Conservation (phyloP, 768 basidiomycete species). For the Termitomyces titanicus region DNA sequence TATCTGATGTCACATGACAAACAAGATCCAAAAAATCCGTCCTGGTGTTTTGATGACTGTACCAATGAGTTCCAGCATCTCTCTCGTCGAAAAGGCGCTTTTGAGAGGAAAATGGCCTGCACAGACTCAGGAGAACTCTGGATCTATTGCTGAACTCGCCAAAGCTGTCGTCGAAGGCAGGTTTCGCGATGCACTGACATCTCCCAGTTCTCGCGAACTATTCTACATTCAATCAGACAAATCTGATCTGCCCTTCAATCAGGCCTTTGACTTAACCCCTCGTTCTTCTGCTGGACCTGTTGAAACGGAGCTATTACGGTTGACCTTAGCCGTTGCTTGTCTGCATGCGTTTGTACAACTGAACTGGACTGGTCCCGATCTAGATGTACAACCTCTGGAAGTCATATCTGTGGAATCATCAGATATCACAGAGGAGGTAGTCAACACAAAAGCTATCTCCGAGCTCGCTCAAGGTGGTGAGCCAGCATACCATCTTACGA, state of each 20-base stretch:
- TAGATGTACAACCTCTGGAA: slow-evolving; percentile 53
- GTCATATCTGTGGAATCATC: slow-evolving; percentile 28
- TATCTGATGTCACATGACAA: slow-evolving; percentile 4
- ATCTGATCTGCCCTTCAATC: slow-evolving; percentile 29
- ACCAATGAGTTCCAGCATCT: slow-evolving; percentile 20
- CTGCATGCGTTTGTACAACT: slow-evolving; percentile 88
- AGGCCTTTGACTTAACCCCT: slow-evolving; percentile 29
- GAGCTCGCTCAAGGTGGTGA: slow-evolving; percentile 86
- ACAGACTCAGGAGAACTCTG: slow-evolving; percentile 16
- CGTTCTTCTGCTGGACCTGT: slow-evolving; percentile 18
- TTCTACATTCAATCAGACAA: slow-evolving; percentile 29
- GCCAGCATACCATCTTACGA: slow-evolving; percentile 91
- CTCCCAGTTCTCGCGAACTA: slow-evolving; percentile 37
- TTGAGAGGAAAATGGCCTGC: slow-evolving; percentile 46
- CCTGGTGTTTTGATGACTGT: not conserved
- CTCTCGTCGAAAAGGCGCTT: slow-evolving; percentile 50
- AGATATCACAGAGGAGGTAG: slow-evolving; percentile 37
- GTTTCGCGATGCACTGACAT: slow-evolving; percentile 51
- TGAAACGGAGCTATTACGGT: slow-evolving; percentile 46
- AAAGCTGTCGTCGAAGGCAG: slow-evolving; percentile 57
- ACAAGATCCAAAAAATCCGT: slow-evolving; percentile 8
- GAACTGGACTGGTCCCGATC: slow-evolving; percentile 95
- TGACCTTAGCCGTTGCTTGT: slow-evolving; percentile 72
- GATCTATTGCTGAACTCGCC: slow-evolving; percentile 34
- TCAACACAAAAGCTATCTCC: slow-evolving; percentile 66